Evolutionary conservation across 192 early-diverging fungal genomes (phyloP), one percentile per base, ranked within the genome.

Genomic region (Podochytrium sp.): DNA sequence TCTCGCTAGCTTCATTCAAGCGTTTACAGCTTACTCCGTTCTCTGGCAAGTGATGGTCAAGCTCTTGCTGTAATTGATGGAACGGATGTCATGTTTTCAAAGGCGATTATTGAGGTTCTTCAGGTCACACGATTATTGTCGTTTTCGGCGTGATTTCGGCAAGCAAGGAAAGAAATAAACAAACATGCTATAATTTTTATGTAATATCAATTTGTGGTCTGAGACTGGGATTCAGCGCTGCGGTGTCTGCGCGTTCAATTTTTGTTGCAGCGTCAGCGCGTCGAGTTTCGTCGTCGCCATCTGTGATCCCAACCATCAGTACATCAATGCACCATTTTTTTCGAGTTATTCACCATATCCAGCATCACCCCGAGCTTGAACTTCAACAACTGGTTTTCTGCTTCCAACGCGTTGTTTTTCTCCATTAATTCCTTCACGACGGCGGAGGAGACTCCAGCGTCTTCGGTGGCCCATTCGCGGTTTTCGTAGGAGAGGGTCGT

Each of bases 381-480:
- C 41, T 69, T 73, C 23, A 82, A 60, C 32, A 77, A 30, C 43
- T 82, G 75, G 53, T 82, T 82, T 49, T 82, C 81, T 12, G 42
- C 78, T 53, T 82, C 81, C 6, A 82, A 49, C 56, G 62, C 37
- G 29, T 73, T 49, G 47, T 79, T 79, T 53, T 55, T 64, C 38
- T 79, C 78, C n/a, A 58, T n/a, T 10, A 82, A 25, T 25, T 78
- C 80, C 52, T 65, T 43, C n/a, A 37, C 14, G 10, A 67, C 41
- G 38, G 62, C 51, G 10, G 14, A 10, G 20, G 32, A 41, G 14
- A 34, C 32, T 18, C 53, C 66, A 12, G 50, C n/a, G 23, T 58
- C 65, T 33, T 75, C 65, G 6, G 20, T 12, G 2, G 23, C 6
- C 74, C 74, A 75, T 40, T 49, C 33, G 37, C 75, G 30, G 49